These are phyloP conservation scores for Sordariomycetes sp. DNA, from an alignment of 2,329 filamentous ascomycete species.

Conservation along the genomic window DNA sequence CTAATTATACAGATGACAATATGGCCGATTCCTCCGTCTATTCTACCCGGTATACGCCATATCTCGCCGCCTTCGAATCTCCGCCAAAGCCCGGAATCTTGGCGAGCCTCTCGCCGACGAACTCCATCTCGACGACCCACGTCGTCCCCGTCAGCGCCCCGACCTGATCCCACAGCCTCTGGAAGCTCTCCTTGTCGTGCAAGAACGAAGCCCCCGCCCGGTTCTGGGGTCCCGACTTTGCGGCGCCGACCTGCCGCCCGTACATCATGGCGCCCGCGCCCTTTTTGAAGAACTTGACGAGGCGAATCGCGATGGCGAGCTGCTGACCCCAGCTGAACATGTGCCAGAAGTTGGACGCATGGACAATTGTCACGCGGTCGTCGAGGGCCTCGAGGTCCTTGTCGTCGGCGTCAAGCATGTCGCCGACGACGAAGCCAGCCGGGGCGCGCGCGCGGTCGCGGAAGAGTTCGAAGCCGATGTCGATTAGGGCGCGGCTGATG, in stretches of 20 bases:
- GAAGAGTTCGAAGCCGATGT: conserved; percentile 52
- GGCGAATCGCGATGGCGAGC: conserved; percentile 26
- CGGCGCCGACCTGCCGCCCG: conserved; percentile 32
- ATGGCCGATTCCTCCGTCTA: not conserved
- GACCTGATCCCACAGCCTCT: conserved; percentile 38
- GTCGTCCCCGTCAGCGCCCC: conserved; percentile 30
- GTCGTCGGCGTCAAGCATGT: conserved; percentile 30
- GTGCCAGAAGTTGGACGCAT: conserved; percentile 35
- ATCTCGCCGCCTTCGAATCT: conserved; percentile 7
- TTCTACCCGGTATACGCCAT: conserved; percentile 8
- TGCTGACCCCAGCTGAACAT: conserved; percentile 34
- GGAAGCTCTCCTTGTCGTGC: conserved; percentile 35
- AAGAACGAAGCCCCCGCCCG: conserved; percentile 17
- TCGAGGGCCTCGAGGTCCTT: conserved; percentile 18
- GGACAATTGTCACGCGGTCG: conserved; percentile 30
- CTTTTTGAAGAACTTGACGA: conserved; percentile 29
- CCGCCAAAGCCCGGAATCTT: conserved; percentile 9
- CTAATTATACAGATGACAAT: not conserved
- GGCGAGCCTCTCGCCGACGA: conserved; percentile 9
- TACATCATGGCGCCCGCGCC: conserved; percentile 33
- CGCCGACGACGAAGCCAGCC: conserved; percentile 30
- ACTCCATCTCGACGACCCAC: conserved; percentile 32
- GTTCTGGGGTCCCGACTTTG: not conserved
- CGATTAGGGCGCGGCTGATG: conserved; percentile 33
- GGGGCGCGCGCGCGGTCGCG: conserved; percentile 25